Evolutionary conservation across 2,329 filamentous ascomycete species (phyloP), one percentile per base, ranked within the genome.

Genomic region (Didymella exigua): DNA sequence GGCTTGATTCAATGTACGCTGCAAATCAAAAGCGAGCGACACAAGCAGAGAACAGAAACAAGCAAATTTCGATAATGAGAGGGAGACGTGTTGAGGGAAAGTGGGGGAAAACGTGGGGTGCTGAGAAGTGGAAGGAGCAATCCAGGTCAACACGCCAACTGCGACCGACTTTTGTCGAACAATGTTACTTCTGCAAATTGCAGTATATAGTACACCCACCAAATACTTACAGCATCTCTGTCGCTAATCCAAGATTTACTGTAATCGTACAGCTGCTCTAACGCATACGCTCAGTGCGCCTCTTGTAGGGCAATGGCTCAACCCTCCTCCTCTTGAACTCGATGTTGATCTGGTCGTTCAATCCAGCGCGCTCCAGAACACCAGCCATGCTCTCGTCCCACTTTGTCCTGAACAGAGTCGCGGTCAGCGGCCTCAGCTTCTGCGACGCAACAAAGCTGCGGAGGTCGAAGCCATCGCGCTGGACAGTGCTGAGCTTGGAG

Each of bases 381-480:
- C 81, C 86, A n/a, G 85, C 86, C 48, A 90, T 99, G 67, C 84
- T 86, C 56, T 95, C 90, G 75, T 99, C 95, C 91, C 93, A 98
- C 62, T 89, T 79, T 56, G 86, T 88, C 63, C 95, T 87, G 86
- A 98, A 99, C 66, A 99, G 79, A 72, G 87, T 90, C 66, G 91
- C 89, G 37, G 93, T 93, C 54, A 97, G 86, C 7, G 93, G 85
- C 54, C 80, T 82, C 58, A 95, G 79, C 54, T 79, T 76, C 72
- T 90, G 85, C 72, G 86, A 87, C 71, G 87, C 84, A 62, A 88
- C 84, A 74, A 96, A 89, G 58, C 84, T 86, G 70, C 91, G 87
- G 58, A 96, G 79, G 52, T 83, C 87, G 78, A 96, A 96, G 41
- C 82, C 83, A 43, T 93, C 84, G 47, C 89, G 84, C 64, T 78